phyloP scores from a whole-genome alignment of 2,329 filamentous ascomycete species.

The Aspergillus proliferans region DNA sequence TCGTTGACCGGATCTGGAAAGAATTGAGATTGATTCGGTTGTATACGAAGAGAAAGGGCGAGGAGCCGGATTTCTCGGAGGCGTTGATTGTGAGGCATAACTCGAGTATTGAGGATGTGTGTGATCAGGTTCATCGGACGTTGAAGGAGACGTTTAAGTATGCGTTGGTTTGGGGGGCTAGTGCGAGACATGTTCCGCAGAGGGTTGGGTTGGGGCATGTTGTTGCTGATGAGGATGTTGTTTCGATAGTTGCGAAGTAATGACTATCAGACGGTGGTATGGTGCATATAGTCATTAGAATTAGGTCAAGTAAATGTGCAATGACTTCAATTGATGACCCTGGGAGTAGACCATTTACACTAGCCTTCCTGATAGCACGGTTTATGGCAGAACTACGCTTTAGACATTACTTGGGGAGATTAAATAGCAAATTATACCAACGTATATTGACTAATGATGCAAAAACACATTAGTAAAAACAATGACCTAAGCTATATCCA shows the following conservation, averaged over 20 bases:
- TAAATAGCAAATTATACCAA: slow-evolving; percentile 4
- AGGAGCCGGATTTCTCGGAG: slow-evolving; percentile 82
- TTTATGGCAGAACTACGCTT: background rate
- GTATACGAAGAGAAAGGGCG: slow-evolving; percentile 92
- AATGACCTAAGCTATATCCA: slow-evolving; percentile 12
- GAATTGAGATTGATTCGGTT: slow-evolving; percentile 84
- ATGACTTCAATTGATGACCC: slow-evolving; percentile 8
- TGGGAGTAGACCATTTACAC: no score
- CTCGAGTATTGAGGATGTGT: slow-evolving; percentile 92
- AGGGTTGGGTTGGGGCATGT: slow-evolving; percentile 78
- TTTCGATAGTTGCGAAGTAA: slow-evolving; percentile 55
- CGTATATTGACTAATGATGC: background rate
- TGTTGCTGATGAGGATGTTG: slow-evolving; percentile 65
- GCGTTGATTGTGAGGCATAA: slow-evolving; percentile 86
- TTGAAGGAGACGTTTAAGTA: slow-evolving; percentile 99
- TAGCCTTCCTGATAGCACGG: no score
- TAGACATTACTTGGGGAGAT: background rate
- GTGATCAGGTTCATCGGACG: slow-evolving; percentile 86
- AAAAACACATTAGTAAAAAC: slow-evolving; percentile 8
- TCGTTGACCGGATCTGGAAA: slow-evolving; percentile 91
- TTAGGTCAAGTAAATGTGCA: background rate
- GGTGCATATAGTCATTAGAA: slow-evolving; percentile 1
- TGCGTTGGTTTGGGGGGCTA: slow-evolving; percentile 94
- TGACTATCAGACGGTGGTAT: background rate
- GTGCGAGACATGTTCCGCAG: slow-evolving; percentile 90